Evolutionary conservation across 345 rosid genomes (phyloP).

Genomic region (Draba incana): DNA sequence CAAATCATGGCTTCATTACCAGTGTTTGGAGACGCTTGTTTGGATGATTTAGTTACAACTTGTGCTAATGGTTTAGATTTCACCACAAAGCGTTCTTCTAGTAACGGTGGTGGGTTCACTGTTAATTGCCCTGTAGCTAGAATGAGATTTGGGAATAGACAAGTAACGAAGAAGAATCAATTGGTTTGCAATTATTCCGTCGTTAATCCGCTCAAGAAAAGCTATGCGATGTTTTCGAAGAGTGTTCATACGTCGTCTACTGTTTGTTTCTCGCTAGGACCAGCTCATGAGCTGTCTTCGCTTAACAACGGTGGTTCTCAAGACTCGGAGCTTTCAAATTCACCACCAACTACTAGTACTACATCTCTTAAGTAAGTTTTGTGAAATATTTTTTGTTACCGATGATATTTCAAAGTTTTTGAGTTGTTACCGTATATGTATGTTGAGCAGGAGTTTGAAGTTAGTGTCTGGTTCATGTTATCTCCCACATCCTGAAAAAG

Average conservation of each 20-base stretch:
- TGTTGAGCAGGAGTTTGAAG: conserved; percentile 55
- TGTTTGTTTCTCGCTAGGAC: conserved; percentile 49
- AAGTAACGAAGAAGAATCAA: conserved; percentile 33
- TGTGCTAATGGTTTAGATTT: conserved; percentile 61
- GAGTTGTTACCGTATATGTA: conserved; percentile 17
- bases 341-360: conserved; percentile 43
- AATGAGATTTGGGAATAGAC: conserved; percentile 54
- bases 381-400: background rate
- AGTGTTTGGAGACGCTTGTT: conserved; percentile 62
- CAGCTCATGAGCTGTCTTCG: conserved; percentile 63
- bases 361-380: conserved; percentile 42
- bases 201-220: conserved; percentile 44
- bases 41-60: conserved; percentile 61
- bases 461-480: conserved; percentile 80
- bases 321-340: conserved; percentile 49
- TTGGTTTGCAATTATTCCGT: conserved; percentile 51
- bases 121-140: conserved; percentile 49
- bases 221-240: conserved; percentile 45
- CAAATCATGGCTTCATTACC: conserved; percentile 67
- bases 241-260: conserved; percentile 48
- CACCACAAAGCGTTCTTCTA: conserved; percentile 48
- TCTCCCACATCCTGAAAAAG: conserved; percentile 95
- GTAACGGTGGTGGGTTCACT: conserved; percentile 51
- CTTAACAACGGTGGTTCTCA: conserved; percentile 57
- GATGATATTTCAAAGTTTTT: background rate